phyloP scores from a whole-genome alignment of 2,329 filamentous ascomycete genomes.

The Hirsutella rhossiliensis region DNA sequence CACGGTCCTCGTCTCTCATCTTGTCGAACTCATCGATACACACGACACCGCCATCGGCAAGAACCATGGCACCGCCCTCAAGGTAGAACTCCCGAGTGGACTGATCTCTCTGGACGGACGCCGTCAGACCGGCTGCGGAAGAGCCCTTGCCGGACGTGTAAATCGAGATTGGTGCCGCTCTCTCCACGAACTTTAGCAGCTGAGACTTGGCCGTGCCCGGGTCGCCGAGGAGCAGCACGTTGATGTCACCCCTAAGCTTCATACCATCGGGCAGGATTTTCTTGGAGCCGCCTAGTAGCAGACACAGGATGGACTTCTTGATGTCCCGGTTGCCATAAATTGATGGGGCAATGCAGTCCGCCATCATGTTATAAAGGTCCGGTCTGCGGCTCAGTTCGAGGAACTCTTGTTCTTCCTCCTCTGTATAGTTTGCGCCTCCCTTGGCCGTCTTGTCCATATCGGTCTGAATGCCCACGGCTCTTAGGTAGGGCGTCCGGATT shows the following conservation, averaged over 20 bases:
- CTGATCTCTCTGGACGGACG: conserved; percentile 87
- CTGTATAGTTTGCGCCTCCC: conserved; percentile 71
- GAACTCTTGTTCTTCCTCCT: conserved; percentile 97
- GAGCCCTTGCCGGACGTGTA: conserved; percentile 98
- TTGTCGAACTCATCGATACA: conserved; percentile 99
- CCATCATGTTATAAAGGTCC: conserved; percentile 85
- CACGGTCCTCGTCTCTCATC: conserved; percentile 96
- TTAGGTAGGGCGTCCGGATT: conserved; percentile 87
- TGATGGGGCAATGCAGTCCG: conserved; percentile 87
- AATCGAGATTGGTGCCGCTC: conserved; percentile 90
- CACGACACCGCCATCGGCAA: conserved; percentile 91
- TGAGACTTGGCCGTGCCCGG: conserved; percentile 98
- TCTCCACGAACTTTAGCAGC: conserved; percentile 92
- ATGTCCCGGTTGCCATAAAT: conserved; percentile 96
- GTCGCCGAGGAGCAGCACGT: conserved; percentile 90
- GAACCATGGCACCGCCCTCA: conserved; percentile 95
- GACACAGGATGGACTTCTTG: conserved; percentile 91
- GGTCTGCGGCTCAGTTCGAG: conserved; percentile 78
- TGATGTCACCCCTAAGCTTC: conserved; percentile 95
- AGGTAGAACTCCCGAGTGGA: conserved; percentile 93
- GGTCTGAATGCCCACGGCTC: conserved; percentile 83
- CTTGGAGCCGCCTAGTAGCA: conserved; percentile 89
- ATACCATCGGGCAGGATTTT: conserved; percentile 97
- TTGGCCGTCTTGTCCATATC: conserved; percentile 85
- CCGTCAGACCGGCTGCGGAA: conserved; percentile 91